These are phyloP conservation scores for Xylaria sp. DNA, from an alignment of 2,329 filamentous ascomycete species.

Conservation along the genomic window DNA sequence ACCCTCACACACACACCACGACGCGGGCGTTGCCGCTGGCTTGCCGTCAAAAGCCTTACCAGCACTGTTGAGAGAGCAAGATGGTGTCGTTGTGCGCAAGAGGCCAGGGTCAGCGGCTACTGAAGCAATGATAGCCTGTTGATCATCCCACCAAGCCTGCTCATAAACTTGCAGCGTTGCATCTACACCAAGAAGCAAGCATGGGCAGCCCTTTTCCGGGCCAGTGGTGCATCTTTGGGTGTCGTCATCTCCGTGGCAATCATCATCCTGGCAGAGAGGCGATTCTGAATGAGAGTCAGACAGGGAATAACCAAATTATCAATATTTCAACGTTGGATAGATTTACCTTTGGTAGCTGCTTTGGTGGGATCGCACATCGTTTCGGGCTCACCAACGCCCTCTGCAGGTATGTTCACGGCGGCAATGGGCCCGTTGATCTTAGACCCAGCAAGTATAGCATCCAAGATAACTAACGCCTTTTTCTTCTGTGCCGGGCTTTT, in stretches of 20 bases:
- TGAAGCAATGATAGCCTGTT: neutral
- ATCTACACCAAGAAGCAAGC: neutral
- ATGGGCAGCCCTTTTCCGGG: neutral
- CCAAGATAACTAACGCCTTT: neutral
- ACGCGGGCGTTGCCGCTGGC: too few relatives aligned
- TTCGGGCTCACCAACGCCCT: too few relatives aligned
- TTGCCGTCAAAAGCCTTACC: too few relatives aligned
- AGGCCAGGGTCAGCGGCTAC: neutral
- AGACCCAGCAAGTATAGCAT: neutral
- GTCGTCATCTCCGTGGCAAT: neutral
- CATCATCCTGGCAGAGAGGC: neutral
- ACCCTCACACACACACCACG: too few relatives aligned
- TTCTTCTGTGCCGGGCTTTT: neutral
- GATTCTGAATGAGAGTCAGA: neutral
- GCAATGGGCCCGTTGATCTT: too few relatives aligned
- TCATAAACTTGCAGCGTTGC: neutral
- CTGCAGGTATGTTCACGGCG: too few relatives aligned
- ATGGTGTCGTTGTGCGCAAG: too few relatives aligned
- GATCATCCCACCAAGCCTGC: neutral
- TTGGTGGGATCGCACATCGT: too few relatives aligned
- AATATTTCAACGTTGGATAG: neutral
- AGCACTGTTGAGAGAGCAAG: too few relatives aligned
- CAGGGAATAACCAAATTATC: neutral
- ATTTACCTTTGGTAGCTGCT: neutral
- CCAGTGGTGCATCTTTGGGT: neutral